Evolutionary conservation across 2,329 filamentous ascomycete genomes (phyloP), one percentile per base, ranked within the genome.

Genomic region (Phialophora chinensis): DNA sequence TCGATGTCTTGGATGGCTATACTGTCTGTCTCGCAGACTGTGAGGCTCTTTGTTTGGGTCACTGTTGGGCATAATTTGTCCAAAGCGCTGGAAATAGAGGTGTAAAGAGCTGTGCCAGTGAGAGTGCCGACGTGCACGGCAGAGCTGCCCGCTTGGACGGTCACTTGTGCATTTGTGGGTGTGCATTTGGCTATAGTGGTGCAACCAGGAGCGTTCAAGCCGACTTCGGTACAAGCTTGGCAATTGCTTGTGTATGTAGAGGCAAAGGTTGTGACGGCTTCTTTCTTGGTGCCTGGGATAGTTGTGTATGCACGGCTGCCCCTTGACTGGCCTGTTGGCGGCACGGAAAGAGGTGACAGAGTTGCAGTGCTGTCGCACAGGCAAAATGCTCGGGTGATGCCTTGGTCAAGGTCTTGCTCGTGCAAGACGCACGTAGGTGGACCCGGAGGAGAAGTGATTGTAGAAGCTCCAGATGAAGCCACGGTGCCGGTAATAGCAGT

Each of bases 81-180:
- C 17, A 56, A 23, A 14, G 53, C 53, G 53, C 53, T 56, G 14
- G 53, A 56, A 56, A 56, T 12, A 56, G 53, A 56, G 17, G 53
- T 56, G 53, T 56, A 56, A 35, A 56, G 31, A 56, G 53, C 53
- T 35, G 53, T 56, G 53, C 53, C 53, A n/a, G 31, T 56, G 29
- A 56, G 53, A 35, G 53, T 56, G 53, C 53, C 53, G 27, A 56
- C 53, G 29, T 56, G 53, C 29, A 56, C 27, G 14, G 53, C 12
- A 56, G 53, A 56, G 31, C 53, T 56, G 14, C 53, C 53, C 20
- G 53, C 53, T 56, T 56, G 53, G n/a, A 56, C 53, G 20, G 53
- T 56, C 3, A 56, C 53, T 23, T 56, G 29, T 12, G 31, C 53
- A 56, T 12, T 56, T n/a, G 29, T 38, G 53, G 53, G 53, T 17